A percentile compares a stretch with the other conserved stretches of the same genome.
These are phyloP conservation scores for Candida germanica DNA, from an alignment of 805 yeast genomes.

Conservation along the genomic window DNA sequence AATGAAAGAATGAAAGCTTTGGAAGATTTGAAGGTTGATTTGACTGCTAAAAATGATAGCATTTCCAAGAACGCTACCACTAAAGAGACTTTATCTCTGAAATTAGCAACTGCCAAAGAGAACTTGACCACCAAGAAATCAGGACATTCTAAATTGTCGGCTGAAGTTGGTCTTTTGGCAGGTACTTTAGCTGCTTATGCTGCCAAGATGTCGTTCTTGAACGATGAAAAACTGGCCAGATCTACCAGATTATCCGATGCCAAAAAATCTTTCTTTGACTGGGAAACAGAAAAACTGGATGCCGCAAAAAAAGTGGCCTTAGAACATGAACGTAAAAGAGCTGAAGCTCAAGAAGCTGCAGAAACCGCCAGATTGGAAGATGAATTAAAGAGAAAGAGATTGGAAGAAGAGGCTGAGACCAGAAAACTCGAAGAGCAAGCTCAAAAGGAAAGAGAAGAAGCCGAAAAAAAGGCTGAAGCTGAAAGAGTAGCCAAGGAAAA, in stretches of 20 bases:
- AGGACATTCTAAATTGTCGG: constrained; percentile 33
- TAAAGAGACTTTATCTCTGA: constrained; percentile 41
- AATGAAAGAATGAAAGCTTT: constrained; percentile 34
- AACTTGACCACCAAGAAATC: constrained; percentile 35
- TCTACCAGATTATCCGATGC: constrained; percentile 39
- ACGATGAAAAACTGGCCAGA: constrained; percentile 36
- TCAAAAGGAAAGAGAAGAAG: constrained; percentile 15
- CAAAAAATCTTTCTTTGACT: constrained; percentile 33
- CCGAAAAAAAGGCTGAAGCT: constrained; percentile 6
- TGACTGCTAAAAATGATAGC: constrained; percentile 26
- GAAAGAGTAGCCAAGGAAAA: constrained; percentile 10
- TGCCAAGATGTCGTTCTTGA: constrained; percentile 38
- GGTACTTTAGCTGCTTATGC: constrained; percentile 44
- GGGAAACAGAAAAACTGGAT: constrained; percentile 47
- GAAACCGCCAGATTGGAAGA: constrained; percentile 26
- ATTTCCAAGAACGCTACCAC: constrained; percentile 26
- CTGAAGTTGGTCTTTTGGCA: constrained; percentile 44
- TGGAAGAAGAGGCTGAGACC: constrained; percentile 30
- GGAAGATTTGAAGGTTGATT: constrained; percentile 31
- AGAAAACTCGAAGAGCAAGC: constrained; percentile 29
- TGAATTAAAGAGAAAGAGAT: constrained; percentile 36
- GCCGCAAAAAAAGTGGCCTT: constrained; percentile 37
- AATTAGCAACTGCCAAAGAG: constrained; percentile 34
- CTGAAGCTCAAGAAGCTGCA: constrained; percentile 42
- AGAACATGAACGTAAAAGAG: constrained; percentile 34